phyloP scores from a whole-genome alignment of 1,139 yeast genomes.

The Yamadazyma triangularis region DNA sequence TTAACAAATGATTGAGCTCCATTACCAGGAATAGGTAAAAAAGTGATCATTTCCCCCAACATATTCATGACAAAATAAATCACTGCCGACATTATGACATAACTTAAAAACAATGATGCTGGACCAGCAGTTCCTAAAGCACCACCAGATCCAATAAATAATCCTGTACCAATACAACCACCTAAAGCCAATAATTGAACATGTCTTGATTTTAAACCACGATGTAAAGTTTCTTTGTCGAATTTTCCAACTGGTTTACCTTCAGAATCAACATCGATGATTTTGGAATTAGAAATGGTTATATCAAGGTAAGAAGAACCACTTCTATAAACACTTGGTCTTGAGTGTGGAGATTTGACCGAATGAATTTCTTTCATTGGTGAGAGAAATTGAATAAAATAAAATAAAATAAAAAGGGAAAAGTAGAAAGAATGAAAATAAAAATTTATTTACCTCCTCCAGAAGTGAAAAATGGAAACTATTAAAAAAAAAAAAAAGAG shows the following conservation, averaged over 20 bases:
- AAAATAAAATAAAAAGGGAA: not conserved
- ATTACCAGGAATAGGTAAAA: constrained; percentile 48
- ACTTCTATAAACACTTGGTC: constrained; percentile 15
- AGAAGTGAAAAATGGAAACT: too few relatives aligned
- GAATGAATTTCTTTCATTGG: constrained; percentile 11
- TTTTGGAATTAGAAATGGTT: constrained; percentile 29
- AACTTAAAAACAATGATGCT: constrained; percentile 44
- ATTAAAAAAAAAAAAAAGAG: too few relatives aligned
- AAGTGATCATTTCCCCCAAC: constrained; percentile 60
- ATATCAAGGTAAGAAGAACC: constrained; percentile 23
- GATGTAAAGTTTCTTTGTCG: constrained; percentile 8
- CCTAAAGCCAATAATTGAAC: constrained; percentile 36
- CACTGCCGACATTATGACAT: constrained; percentile 45
- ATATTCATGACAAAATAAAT: constrained; percentile 55
- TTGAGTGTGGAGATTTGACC: constrained; percentile 11
- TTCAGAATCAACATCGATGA: constrained; percentile 25
- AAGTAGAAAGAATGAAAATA: constrained; percentile 1
- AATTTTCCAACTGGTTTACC: constrained; percentile 5
- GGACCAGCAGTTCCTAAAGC: constrained; percentile 47
- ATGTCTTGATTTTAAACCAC: constrained; percentile 27
- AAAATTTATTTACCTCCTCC: too few relatives aligned
- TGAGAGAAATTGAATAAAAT: too few relatives aligned
- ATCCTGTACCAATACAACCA: constrained; percentile 40
- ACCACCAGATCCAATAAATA: constrained; percentile 46
- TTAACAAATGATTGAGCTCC: constrained; percentile 37